Evolutionary conservation across 768 basidiomycete genomes (phyloP), one percentile per base, ranked within the genome.

Genomic region (Mrakia hoshinonis): DNA sequence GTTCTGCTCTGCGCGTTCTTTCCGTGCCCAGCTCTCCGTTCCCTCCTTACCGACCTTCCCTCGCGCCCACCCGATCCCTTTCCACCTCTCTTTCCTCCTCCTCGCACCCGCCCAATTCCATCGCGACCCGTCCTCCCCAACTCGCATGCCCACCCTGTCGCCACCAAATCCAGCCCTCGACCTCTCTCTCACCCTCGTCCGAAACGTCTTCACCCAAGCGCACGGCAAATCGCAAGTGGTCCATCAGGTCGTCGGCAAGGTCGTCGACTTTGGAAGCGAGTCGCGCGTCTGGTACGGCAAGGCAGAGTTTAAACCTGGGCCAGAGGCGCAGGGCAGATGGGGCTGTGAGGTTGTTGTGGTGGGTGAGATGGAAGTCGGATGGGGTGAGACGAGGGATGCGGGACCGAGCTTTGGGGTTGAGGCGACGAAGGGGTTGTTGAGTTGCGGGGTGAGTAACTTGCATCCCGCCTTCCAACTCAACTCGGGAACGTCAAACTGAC

Each of bases 181-280:
- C 63, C 39, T 51, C 48, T 26, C 63, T 26, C 22, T 65, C 43
- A 4, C 1, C 5, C 46, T 65, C 4, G 24, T 65, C 46, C 43
- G 63, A 29, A 48, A 47, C 24, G 63, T 65, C 39, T 65, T 65
- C 63, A 38, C 34, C 36, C 58, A 61, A n/a, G 58, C 58, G 2
- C 58, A 38, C 5, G 58, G 58, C 1, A 61, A 65, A 15, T 24
- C 18, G 39, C 63, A 47, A 47, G 24, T 65, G 22, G 26, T 51
- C 3, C 46, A 48, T 13, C 43, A 65, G 6, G 22, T 29, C 63
- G 48, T 47, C 6, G 48, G 48, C 11, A 34, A 34, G 20, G 48
- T 47, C 7, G 31, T 24, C 29, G 51, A 66, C 29, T 12, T 66
- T 2, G 10, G 20, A 36, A 61, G 10, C 18, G 58, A 61, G 58